These are phyloP conservation scores for Euphrasia arctica DNA, from an alignment of 305 asterid genomes.

Conservation along the genomic window DNA sequence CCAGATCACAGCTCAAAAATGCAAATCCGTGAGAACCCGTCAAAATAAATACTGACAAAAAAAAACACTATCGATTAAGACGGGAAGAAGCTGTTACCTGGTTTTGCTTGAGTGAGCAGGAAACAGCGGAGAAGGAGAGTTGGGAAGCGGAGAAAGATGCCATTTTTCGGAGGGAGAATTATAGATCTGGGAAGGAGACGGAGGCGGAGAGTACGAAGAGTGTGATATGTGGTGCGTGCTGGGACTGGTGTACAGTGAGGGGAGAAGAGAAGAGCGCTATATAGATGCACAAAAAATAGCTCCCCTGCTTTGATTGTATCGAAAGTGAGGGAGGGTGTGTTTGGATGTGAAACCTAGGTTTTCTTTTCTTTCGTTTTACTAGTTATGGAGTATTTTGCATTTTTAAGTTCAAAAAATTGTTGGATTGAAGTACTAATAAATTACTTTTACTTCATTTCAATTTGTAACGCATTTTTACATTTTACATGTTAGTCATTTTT, in stretches of 20 bases:
- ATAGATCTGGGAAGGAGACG: constrained; percentile 38
- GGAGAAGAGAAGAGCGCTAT: background rate
- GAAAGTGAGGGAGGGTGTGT: constrained; percentile 34
- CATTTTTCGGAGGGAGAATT: constrained; percentile 37
- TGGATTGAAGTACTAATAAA: too few relatives aligned
- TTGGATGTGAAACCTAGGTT: constrained; percentile 27
- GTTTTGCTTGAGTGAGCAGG: constrained; percentile 57
- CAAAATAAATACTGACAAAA: background rate
- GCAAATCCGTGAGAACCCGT: constrained; percentile 4
- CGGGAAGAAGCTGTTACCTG: constrained; percentile 43
- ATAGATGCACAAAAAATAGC: constrained; percentile 11
- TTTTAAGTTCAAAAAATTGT: too few relatives aligned
- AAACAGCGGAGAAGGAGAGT: constrained; percentile 40
- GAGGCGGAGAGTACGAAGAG: constrained; percentile 81
- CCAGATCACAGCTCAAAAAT: constrained; percentile 24
- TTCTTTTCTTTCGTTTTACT: background rate
- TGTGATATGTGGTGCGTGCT: constrained; percentile 25
- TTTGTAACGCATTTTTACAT: too few relatives aligned
- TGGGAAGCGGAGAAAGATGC: constrained; percentile 64
- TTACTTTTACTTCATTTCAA: too few relatives aligned
- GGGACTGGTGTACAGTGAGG: constrained; percentile 4
- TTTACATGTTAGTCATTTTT: too few relatives aligned
- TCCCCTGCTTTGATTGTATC: constrained; percentile 35
- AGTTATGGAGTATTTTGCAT: too few relatives aligned
- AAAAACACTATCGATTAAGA: background rate